Evolutionary conservation across 768 basidiomycete species (phyloP).

Genomic region (Termitomyces eurrhizus): DNA sequence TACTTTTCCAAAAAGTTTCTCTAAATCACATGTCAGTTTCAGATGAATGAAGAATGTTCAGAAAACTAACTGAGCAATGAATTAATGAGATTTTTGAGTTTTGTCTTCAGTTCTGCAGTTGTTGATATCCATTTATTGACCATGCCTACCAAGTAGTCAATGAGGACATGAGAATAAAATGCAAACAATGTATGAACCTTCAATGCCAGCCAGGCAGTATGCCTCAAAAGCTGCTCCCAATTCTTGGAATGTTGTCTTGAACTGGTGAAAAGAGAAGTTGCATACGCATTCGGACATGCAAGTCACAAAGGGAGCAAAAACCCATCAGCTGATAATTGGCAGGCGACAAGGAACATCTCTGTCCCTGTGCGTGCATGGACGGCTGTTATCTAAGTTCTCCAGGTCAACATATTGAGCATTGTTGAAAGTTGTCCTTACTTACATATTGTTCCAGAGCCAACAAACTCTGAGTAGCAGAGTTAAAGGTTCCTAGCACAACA

Average conservation of each 20-base stretch:
- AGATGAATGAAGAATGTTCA: not conserved
- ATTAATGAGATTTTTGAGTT: not conserved
- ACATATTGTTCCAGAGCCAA: not conserved
- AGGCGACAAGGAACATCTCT: not conserved
- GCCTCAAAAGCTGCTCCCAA: not conserved
- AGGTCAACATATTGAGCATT: too few relatives aligned
- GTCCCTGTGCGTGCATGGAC: not conserved
- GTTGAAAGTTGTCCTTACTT: too few relatives aligned
- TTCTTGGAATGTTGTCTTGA: not conserved
- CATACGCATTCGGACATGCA: not conserved
- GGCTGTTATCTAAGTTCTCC: not conserved
- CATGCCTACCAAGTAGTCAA: not conserved
- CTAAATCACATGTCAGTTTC: not conserved
- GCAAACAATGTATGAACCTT: not conserved
- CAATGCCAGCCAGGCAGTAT: not conserved
- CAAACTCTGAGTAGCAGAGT: not conserved
- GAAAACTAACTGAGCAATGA: not conserved
- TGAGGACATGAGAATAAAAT: too few relatives aligned
- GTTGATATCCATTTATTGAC: not conserved
- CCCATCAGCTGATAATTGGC: not conserved
- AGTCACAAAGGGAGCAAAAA: not conserved
- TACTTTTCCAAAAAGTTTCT: not conserved
- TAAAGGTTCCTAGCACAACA: not conserved
- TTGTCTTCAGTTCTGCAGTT: not conserved
- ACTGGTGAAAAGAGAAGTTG: not conserved